Evolutionary conservation across 148 eudicot genomes (phyloP).

Genomic region (Silene conica): DNA sequence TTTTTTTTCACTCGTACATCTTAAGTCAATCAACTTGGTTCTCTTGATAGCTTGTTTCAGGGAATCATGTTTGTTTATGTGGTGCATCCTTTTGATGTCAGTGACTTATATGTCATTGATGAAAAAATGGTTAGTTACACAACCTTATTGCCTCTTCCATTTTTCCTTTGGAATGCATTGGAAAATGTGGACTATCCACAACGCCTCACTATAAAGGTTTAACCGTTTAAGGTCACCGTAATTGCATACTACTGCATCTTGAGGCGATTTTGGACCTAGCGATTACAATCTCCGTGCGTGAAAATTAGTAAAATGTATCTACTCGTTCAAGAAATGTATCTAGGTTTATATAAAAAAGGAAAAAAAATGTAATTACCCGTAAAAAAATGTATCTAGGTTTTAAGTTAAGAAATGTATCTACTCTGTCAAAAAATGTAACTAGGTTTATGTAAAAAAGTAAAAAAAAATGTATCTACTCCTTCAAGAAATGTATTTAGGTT

Average conservation of each 20-base stretch:
- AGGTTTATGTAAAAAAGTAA: too few relatives aligned
- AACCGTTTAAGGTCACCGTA: neutral
- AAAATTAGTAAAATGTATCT: neutral
- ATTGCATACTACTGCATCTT: neutral
- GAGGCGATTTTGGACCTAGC: neutral
- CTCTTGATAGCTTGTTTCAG: conserved; percentile 33
- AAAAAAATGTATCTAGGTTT: too few relatives aligned
- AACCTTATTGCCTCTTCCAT: neutral
- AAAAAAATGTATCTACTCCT: too few relatives aligned
- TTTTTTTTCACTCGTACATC: too few relatives aligned
- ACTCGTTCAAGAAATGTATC: too few relatives aligned
- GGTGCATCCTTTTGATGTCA: conserved; percentile 49
- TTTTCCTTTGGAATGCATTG: neutral
- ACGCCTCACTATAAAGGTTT: too few relatives aligned
- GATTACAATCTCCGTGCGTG: neutral
- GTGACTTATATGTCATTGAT: conserved; percentile 49
- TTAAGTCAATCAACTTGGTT: too few relatives aligned
- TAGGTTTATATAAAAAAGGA: too few relatives aligned
- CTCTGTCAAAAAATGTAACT: too few relatives aligned
- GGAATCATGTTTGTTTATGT: conserved; percentile 47
- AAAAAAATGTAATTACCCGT: too few relatives aligned
- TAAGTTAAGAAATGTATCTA: too few relatives aligned
- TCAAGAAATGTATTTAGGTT: too few relatives aligned
- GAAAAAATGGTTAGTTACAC: conserved; percentile 11
- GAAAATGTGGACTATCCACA: neutral